Base-by-base conservation (phyloP, 257 asterid species). In the Anisodus tanguticus region DNA sequence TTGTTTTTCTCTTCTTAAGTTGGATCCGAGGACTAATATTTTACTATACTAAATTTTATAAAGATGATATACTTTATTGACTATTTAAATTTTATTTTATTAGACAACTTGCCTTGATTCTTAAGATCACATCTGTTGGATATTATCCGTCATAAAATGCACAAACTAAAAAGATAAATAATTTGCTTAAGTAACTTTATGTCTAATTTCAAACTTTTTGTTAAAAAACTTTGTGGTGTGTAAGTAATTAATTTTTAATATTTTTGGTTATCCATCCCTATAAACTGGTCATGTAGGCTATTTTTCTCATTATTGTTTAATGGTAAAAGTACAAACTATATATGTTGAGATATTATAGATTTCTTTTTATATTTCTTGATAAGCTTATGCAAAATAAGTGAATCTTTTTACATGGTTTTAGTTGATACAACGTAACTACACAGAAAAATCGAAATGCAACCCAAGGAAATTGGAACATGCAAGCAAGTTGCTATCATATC, bases 391-490 rank as follows among this genome's bases (percentile, higher is more conserved):
- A 47, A 19, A 72, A 5, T 72, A 22, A 47, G 43, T 72, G 60
- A 47, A 47, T 72, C 60, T 47, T 11, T 72, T 47, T 72, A 19
- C 80, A 47, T 11, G 80, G 80, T 47, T 72, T 60, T 47, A 72
- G 53, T 72, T 72, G 43, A 72, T 47, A 72, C 39, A 71, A 45
- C 37, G 17, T 4, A 2, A 12, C 10, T 5, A 59, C 11, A 72
- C 35, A 45, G 2, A 45, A 72, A 43, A 45, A n/a, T n/a, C 19
- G 3, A 74, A 47, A 49, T 49, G 19, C 60, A 74, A 6, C 19
- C 81, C 81, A 51, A 51, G 59, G 39, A 76, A 51, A 51, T 76
- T 51, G 81, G 81, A 51, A 76, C 81, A 76, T 51, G 63, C 47
- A 76, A 47, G 63, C 47, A 76, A 76, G 81, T 51, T 51, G 81